A percentile compares a stretch with the other conserved stretches of the same genome.
These are phyloP conservation scores for Backusella macrospora DNA, from an alignment of 192 early-diverging fungal species.

Conservation along the genomic window DNA sequence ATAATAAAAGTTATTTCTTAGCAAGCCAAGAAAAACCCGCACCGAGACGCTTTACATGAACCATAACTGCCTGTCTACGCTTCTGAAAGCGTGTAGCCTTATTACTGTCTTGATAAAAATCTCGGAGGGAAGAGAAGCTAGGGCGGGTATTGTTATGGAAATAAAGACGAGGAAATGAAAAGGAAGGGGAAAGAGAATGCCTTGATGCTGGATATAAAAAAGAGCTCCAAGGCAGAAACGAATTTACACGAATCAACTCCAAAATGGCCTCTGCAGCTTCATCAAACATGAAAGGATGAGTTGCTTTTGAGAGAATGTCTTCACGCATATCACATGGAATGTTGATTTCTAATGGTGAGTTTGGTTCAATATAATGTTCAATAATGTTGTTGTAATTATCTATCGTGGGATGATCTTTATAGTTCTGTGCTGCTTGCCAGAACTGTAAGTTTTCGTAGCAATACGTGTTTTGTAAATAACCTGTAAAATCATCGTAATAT, in stretches of 20 bases:
- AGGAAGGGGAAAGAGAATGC: background rate
- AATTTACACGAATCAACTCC: slow-evolving; percentile 38
- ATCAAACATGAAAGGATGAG: slow-evolving; percentile 29
- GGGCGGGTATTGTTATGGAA: background rate
- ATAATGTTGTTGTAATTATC: slow-evolving; percentile 18
- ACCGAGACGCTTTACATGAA: background rate
- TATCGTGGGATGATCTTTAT: slow-evolving; percentile 14
- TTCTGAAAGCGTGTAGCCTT: background rate
- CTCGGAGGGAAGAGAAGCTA: background rate
- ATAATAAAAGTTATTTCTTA: slow-evolving; percentile 7
- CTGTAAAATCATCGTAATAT: slow-evolving; percentile 20
- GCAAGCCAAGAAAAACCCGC: slow-evolving; percentile 4
- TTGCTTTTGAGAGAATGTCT: slow-evolving; percentile 19
- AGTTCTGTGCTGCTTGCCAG: slow-evolving; percentile 39
- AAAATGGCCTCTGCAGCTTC: slow-evolving; percentile 26
- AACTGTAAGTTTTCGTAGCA: slow-evolving; percentile 46
- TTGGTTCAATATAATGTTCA: slow-evolving; percentile 22
- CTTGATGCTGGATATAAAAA: background rate
- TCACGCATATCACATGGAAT: slow-evolving; percentile 41
- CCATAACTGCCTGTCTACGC: background rate
- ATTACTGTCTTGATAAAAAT: slow-evolving; percentile 6
- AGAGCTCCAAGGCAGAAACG: slow-evolving; percentile 37
- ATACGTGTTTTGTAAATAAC: slow-evolving; percentile 35
- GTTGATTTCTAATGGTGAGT: slow-evolving; percentile 38
- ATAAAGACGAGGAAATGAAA: background rate